phyloP scores from a whole-genome alignment of 2,329 filamentous ascomycete species.

The Cryphonectria parasitica region DNA sequence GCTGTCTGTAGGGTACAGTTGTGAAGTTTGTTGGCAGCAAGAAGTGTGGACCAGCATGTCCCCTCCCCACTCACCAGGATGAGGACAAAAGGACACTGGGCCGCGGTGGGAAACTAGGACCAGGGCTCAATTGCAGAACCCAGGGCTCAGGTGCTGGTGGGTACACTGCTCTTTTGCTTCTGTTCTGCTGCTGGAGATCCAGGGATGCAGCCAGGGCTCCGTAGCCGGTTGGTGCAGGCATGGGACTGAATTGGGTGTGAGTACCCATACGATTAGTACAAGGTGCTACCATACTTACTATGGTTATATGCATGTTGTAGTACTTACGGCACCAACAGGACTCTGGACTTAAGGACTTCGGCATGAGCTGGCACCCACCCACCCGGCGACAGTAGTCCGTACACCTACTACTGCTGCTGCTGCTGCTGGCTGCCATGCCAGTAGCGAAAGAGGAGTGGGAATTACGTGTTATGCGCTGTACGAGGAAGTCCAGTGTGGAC shows the following conservation, averaged over 20 bases:
- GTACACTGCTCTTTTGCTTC: not conserved
- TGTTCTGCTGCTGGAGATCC: conserved; percentile 1
- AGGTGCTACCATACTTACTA: not conserved
- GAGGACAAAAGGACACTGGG: conserved; percentile 7
- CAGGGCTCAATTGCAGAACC: not conserved
- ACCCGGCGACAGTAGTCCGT: not conserved
- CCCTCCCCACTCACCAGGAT: not conserved
- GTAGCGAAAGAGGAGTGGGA: not conserved
- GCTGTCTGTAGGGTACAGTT: not conserved
- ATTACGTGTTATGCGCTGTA: not conserved
- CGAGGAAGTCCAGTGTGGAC: not conserved
- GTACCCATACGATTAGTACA: not conserved
- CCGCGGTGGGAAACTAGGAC: not conserved
- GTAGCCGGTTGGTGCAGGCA: not conserved
- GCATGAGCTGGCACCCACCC: not conserved
- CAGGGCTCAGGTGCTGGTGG: conserved; percentile 5
- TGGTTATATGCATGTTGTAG: not conserved
- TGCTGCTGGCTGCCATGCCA: not conserved
- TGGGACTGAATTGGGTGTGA: not conserved
- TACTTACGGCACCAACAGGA: not conserved
- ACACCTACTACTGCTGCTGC: no score
- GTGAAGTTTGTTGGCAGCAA: not conserved
- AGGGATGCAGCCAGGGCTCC: not conserved
- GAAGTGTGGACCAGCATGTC: conserved; percentile 4
- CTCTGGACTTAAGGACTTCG: not conserved